phyloP scores from a whole-genome alignment of 768 basidiomycete genomes.

The Hericium coralloides region DNA sequence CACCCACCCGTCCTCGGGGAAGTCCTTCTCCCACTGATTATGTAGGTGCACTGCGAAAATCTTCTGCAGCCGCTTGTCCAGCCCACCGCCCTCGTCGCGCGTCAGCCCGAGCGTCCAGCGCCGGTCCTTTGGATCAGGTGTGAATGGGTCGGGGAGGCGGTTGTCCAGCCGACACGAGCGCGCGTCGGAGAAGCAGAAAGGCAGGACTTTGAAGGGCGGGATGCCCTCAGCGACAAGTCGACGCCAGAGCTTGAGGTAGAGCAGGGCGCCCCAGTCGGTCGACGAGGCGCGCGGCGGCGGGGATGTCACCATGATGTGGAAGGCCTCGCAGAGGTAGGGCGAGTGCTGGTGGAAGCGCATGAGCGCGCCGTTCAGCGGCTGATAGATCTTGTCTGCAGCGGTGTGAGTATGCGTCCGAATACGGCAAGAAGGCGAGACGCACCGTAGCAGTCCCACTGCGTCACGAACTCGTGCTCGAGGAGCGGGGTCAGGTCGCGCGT shows the following conservation, averaged over 20 bases:
- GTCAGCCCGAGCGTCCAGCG: conserved; percentile 63
- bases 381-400: conserved; percentile 11
- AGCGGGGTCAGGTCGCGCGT: conserved; percentile 83
- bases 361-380: conserved; percentile 75
- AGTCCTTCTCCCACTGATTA: conserved; percentile 91
- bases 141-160: conserved; percentile 88
- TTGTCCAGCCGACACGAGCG: conserved; percentile 90
- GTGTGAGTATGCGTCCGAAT: background rate
- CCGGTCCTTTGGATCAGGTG: conserved; percentile 31
- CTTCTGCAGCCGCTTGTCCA: conserved; percentile 53
- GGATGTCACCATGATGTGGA: conserved; percentile 67
- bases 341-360: conserved; percentile 90
- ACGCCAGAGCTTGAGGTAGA: conserved; percentile 89
- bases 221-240: conserved; percentile 63
- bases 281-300: conserved; percentile 65
- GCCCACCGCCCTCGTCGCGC: conserved; percentile 49
- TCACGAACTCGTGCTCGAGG: conserved; percentile 92
- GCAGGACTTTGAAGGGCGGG: conserved; percentile 85
- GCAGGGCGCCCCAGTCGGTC: conserved; percentile 89
- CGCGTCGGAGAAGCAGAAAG: conserved; percentile 92
- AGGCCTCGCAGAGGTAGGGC: conserved; percentile 95
- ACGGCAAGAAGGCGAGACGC: conserved; percentile 15
- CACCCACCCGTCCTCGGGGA: conserved; percentile 82
- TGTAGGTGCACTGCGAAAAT: conserved; percentile 90
- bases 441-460: conserved; percentile 99